Evolutionary conservation across 2,329 filamentous ascomycete species (phyloP).

Genomic region (Penicillium sp.): DNA sequence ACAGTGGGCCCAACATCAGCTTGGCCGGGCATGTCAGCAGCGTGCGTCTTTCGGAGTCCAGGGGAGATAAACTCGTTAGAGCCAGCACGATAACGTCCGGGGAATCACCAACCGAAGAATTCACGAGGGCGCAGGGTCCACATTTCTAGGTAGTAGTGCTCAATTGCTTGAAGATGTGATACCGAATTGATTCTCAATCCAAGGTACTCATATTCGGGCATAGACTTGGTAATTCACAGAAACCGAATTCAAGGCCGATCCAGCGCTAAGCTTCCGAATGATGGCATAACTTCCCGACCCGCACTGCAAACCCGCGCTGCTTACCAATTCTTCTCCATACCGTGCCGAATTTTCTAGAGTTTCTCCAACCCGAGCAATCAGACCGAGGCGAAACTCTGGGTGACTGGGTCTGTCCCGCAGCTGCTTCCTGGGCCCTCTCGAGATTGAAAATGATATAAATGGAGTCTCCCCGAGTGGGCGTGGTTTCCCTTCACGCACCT

Average conservation of each 20-base stretch:
- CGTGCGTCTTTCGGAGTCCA: neutral
- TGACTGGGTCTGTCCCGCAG: constrained; percentile 3
- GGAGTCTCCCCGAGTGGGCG: neutral
- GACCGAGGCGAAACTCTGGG: constrained; percentile 8
- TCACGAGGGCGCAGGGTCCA: neutral
- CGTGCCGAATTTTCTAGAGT: constrained; percentile 13
- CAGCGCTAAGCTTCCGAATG: neutral
- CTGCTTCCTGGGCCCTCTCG: neutral
- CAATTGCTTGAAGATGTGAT: neutral
- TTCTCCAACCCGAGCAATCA: neutral
- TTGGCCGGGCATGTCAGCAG: neutral
- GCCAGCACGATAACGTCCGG: neutral
- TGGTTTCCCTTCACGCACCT: neutral
- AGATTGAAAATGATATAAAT: constrained; percentile 15
- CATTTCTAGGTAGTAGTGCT: neutral
- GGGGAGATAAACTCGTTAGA: neutral
- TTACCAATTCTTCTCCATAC: constrained; percentile 20
- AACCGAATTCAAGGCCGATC: neutral
- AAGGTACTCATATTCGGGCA: neutral
- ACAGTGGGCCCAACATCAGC: neutral
- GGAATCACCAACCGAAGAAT: neutral
- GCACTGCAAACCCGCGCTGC: constrained; percentile 2
- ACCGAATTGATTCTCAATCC: neutral
- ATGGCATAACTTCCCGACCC: constrained; percentile 1
- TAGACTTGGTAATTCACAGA: neutral